Conservation (phyloP, 1,139 yeast genomes). For the Suhomyces bolitotheri region DNA sequence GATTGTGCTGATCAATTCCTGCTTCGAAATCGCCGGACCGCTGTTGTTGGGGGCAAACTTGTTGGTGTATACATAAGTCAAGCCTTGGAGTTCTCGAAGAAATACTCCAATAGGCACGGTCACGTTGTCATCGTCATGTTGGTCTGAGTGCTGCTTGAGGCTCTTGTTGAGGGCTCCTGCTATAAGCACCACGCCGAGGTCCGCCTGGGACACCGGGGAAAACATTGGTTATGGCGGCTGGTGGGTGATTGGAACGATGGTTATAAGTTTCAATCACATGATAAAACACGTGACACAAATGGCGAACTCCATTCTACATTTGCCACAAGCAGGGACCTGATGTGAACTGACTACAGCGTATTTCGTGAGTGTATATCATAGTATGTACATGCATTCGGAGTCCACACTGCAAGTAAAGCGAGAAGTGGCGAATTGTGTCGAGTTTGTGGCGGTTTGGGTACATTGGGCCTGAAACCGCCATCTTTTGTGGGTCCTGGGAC, state of each 20-base stretch:
- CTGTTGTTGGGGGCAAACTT: conserved; percentile 3
- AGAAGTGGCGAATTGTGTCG: too few relatives aligned
- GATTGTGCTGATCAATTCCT: conserved; percentile 14
- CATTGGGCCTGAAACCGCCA: too few relatives aligned
- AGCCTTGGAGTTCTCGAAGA: conserved; percentile 20
- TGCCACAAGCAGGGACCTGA: background rate
- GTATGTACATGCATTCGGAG: conserved; percentile 2
- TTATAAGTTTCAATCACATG: background rate
- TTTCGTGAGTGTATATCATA: conserved; percentile 5
- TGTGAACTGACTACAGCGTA: background rate
- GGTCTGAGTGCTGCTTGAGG: conserved; percentile 16
- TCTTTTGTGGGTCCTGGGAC: too few relatives aligned
- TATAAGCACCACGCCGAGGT: conserved; percentile 23
- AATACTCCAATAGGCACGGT: conserved; percentile 21
- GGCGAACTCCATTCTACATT: too few relatives aligned
- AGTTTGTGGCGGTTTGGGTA: too few relatives aligned
- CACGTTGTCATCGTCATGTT: conserved; percentile 15
- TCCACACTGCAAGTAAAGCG: too few relatives aligned
- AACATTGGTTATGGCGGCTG: conserved; percentile 2
- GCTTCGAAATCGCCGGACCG: conserved; percentile 11
- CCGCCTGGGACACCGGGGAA: conserved; percentile 1
- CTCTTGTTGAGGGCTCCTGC: conserved; percentile 33
- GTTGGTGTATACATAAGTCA: conserved; percentile 15
- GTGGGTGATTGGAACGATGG: background rate
- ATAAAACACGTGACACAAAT: background rate